A percentile compares a stretch with the other conserved stretches of the same genome.
Conservation (phyloP, 768 basidiomycete species). For the Rhizopogon salebrosus region DNA sequence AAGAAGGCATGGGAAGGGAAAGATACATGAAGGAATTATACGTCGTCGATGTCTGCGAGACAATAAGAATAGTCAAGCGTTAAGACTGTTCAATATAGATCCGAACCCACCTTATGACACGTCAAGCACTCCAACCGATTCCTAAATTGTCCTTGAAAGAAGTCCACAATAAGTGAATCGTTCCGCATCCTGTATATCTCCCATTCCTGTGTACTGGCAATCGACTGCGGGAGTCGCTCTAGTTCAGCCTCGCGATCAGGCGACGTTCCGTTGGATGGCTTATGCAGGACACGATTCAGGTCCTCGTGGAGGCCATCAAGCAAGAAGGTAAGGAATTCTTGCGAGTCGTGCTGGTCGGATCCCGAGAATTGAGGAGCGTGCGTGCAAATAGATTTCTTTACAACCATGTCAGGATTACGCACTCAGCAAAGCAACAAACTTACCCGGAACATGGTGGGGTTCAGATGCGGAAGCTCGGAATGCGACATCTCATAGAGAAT, state of each 20-base stretch:
- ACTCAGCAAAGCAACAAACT: slow-evolving; percentile 26
- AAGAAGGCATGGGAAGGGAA: slow-evolving; percentile 79
- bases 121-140: slow-evolving; percentile 86
- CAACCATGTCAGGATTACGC: background rate
- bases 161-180: slow-evolving; percentile 92
- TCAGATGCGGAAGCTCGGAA: slow-evolving; percentile 76
- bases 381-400: slow-evolving; percentile 52
- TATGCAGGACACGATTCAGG: slow-evolving; percentile 76
- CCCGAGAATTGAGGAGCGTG: slow-evolving; percentile 74
- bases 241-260: slow-evolving; percentile 84
- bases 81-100: background rate
- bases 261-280: slow-evolving; percentile 57
- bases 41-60: slow-evolving; percentile 84
- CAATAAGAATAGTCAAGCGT: slow-evolving; percentile 9
- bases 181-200: slow-evolving; percentile 82
- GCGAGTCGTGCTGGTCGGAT: slow-evolving; percentile 92
- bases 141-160: slow-evolving; percentile 96
- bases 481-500: slow-evolving; percentile 86
- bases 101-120: slow-evolving; percentile 67
- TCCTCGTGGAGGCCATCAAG: slow-evolving; percentile 91
- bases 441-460: slow-evolving; percentile 82
- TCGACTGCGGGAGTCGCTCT: slow-evolving; percentile 78
- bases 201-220: slow-evolving; percentile 94
- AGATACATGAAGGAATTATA: slow-evolving; percentile 97
- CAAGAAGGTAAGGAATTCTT: slow-evolving; percentile 93